Conservation (phyloP, 805 yeast genomes). For the Yarrowia sp. region DNA sequence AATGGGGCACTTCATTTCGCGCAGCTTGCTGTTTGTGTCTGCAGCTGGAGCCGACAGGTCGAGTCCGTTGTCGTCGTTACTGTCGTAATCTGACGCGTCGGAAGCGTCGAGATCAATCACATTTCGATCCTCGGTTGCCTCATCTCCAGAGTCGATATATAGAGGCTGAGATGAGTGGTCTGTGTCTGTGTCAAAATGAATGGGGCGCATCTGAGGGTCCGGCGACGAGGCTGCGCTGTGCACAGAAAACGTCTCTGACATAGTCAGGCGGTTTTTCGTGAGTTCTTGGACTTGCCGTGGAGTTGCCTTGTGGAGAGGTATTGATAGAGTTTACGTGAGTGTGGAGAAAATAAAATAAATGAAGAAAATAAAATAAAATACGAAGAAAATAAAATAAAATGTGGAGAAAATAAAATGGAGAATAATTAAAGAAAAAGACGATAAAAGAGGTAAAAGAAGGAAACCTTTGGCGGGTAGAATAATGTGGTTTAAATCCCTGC, state of each 20-base stretch:
- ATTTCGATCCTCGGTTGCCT: constrained; percentile 8
- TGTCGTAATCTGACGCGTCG: constrained; percentile 1
- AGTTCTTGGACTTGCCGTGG: no score
- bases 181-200: constrained; percentile 4
- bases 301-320: no score
- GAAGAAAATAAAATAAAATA: no score
- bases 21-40: constrained; percentile 6
- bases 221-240: background rate
- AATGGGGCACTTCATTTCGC: constrained; percentile 36
- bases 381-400: no score
- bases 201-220: background rate
- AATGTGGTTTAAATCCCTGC: no score
- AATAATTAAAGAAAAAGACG: no score
- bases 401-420: no score
- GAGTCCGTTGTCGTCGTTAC: background rate
- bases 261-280: no score
- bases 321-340: no score
- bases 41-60: constrained; percentile 8
- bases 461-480: no score
- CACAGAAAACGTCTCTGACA: background rate
- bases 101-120: background rate
- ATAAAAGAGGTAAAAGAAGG: no score
- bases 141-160: constrained; percentile 22
- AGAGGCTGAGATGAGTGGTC: background rate
- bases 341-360: no score